These are phyloP conservation scores for Cystoisospora suis DNA, from an alignment of 169 alveolate genomes.

Conservation along the genomic window DNA sequence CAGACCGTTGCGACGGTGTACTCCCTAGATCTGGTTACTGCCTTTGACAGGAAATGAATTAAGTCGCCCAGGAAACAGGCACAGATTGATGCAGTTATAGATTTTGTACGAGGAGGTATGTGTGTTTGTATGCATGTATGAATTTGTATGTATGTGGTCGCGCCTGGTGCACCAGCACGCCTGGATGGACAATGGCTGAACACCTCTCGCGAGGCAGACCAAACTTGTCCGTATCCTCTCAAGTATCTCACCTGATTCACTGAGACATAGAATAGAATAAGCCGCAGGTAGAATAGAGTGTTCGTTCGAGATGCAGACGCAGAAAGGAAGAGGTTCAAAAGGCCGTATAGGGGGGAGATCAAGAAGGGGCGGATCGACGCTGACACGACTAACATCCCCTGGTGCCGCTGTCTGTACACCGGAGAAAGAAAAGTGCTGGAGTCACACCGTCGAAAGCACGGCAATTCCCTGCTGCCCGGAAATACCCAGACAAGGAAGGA, in stretches of 20 bases:
- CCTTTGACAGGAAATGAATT: background rate
- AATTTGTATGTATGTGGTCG: background rate
- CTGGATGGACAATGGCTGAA: background rate
- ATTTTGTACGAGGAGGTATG: background rate
- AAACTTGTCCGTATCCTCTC: background rate
- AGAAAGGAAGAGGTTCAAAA: constrained; percentile 51
- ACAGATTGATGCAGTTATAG: background rate
- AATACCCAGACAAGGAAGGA: no score
- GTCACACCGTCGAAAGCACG: no score
- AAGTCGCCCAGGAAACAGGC: background rate
- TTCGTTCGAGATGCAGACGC: constrained; percentile 56
- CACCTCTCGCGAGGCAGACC: background rate
- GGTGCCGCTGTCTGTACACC: constrained; percentile 13
- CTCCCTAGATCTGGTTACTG: background rate
- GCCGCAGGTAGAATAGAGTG: constrained; percentile 55
- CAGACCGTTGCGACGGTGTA: background rate
- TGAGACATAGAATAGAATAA: constrained; percentile 56
- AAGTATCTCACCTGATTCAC: constrained; percentile 50
- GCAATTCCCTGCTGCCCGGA: no score
- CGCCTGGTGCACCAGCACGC: background rate
- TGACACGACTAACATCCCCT: background rate
- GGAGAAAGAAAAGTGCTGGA: background rate
- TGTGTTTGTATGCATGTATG: background rate
- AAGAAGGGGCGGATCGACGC: constrained; percentile 60
- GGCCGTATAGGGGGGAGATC: constrained; percentile 66